These are phyloP conservation scores for Podaxis mareebaensis DNA, from an alignment of 768 basidiomycete genomes.

Conservation along the genomic window DNA sequence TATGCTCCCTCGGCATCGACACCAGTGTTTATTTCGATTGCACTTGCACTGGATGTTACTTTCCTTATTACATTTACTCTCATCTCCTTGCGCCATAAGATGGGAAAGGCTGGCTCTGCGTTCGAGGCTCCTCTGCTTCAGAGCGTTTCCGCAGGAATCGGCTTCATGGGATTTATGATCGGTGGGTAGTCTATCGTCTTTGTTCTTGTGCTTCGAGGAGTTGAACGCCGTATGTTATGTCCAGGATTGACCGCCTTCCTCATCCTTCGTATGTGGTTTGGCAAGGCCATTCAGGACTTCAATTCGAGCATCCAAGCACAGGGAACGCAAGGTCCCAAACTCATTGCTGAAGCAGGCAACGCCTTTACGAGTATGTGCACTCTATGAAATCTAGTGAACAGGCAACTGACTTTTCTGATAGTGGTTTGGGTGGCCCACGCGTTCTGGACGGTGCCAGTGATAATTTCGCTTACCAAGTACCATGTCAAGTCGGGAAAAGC, in stretches of 20 bases:
- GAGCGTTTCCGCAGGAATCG: slow-evolving; percentile 68
- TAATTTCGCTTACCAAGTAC: slow-evolving; percentile 67
- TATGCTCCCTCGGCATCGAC: slow-evolving; percentile 62
- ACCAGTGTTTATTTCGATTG: slow-evolving; percentile 63
- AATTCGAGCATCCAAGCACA: slow-evolving; percentile 58
- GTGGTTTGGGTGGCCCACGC: slow-evolving; percentile 82
- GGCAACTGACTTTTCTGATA: slow-evolving; percentile 26
- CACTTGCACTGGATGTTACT: slow-evolving; percentile 53
- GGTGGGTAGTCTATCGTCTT: slow-evolving; percentile 40
- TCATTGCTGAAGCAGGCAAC: slow-evolving; percentile 65
- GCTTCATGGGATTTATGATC: slow-evolving; percentile 73
- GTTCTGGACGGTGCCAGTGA: slow-evolving; percentile 70
- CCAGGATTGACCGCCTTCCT: slow-evolving; percentile 70
- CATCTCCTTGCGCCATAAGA: slow-evolving; percentile 65
- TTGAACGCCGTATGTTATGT: neutral
- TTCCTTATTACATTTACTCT: slow-evolving; percentile 70
- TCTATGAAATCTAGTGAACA: neutral
- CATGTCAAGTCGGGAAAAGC: slow-evolving; percentile 49
- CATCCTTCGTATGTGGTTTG: slow-evolving; percentile 79
- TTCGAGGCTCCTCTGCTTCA: slow-evolving; percentile 63
- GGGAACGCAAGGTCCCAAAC: slow-evolving; percentile 53
- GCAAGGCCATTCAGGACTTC: slow-evolving; percentile 77
- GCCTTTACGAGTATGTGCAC: slow-evolving; percentile 69
- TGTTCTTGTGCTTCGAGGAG: neutral
- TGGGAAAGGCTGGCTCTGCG: slow-evolving; percentile 47